A percentile compares a stretch with the other conserved stretches of the same genome.
Evolutionary conservation across 768 basidiomycete genomes (phyloP).

Genomic region (Nevesoporus exiguus): DNA sequence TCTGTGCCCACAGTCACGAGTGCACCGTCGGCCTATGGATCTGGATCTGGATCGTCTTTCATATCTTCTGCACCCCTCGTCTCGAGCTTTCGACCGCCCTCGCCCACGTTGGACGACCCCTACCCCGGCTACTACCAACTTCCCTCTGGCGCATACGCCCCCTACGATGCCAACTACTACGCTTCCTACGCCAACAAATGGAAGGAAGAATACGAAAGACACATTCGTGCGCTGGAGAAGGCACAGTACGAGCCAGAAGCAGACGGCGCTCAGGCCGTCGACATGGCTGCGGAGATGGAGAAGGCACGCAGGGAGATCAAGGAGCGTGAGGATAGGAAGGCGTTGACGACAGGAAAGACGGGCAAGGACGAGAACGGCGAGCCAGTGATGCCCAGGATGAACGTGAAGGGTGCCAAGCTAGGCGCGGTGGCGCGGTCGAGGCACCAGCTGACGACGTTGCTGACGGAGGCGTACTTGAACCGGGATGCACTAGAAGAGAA

Average conservation of each 20-base stretch:
- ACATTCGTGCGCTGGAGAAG: conserved; percentile 72
- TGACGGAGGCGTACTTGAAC: conserved; percentile 81
- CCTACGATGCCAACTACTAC: conserved; percentile 70
- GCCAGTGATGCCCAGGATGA: conserved; percentile 70
- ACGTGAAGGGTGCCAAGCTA: conserved; percentile 72
- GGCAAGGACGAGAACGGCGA: conserved; percentile 41
- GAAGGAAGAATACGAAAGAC: conserved; percentile 67
- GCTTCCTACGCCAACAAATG: conserved; percentile 65
- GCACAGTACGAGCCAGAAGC: conserved; percentile 49
- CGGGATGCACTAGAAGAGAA: conserved; percentile 78
- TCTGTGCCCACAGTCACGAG: conserved; percentile 14
- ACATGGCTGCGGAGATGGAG: conserved; percentile 75
- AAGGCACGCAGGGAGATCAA: conserved; percentile 69
- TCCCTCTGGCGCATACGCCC: conserved; percentile 77
- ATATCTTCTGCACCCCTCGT: conserved; percentile 68
- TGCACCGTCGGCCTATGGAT: conserved; percentile 63
- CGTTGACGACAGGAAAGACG: conserved; percentile 58
- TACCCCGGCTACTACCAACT: conserved; percentile 88
- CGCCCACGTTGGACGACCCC: conserved; percentile 68
- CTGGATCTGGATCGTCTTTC: conserved; percentile 53
- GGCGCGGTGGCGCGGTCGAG: conserved; percentile 67
- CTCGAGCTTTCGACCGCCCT: conserved; percentile 65
- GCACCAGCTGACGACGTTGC: conserved; percentile 76
- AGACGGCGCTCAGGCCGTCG: conserved; percentile 53
- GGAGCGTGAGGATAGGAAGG: conserved; percentile 74